A percentile compares a stretch with the other conserved stretches of the same genome.
Evolutionary conservation across 2,329 filamentous ascomycete species (phyloP).

Genomic region (Penicillium carneum): DNA sequence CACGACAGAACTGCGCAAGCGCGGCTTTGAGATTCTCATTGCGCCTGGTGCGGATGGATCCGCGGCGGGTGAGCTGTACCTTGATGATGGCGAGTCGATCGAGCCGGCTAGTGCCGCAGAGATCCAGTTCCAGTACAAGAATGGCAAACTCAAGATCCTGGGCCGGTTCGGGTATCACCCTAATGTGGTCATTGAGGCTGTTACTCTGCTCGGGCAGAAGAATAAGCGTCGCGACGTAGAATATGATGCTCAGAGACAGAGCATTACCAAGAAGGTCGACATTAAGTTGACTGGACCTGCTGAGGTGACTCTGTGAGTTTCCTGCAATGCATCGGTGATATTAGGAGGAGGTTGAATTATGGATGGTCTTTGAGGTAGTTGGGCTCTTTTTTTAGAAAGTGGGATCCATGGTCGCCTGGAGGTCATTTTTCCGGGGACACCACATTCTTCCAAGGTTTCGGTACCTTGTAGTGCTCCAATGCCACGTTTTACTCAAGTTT

Average conservation of each 20-base stretch:
- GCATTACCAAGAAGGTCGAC: conserved; percentile 35
- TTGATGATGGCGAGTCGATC: conserved; percentile 78
- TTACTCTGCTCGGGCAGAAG: conserved; percentile 44
- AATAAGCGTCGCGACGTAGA: conserved; percentile 20
- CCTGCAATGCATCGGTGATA: neutral
- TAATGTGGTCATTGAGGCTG: conserved; percentile 43
- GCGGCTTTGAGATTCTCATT: conserved; percentile 75
- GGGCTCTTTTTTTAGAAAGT: neutral
- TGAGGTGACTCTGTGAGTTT: conserved; percentile 27
- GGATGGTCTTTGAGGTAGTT: neutral
- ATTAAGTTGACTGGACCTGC: conserved; percentile 36
- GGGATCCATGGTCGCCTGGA: neutral
- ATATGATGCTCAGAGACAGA: conserved; percentile 31
- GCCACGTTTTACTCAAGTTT: neutral
- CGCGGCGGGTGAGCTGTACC: conserved; percentile 72
- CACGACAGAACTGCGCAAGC: conserved; percentile 65
- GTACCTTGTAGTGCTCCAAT: neutral
- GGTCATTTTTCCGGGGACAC: neutral
- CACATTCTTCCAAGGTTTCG: neutral
- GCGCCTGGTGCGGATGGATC: conserved; percentile 68
- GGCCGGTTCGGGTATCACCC: conserved; percentile 41
- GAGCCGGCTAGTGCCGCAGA: conserved; percentile 63
- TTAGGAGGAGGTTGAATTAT: neutral
- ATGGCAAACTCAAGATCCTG: conserved; percentile 50
- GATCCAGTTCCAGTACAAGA: conserved; percentile 66